phyloP scores from a whole-genome alignment of 768 basidiomycete genomes.

The Russula emetica region DNA sequence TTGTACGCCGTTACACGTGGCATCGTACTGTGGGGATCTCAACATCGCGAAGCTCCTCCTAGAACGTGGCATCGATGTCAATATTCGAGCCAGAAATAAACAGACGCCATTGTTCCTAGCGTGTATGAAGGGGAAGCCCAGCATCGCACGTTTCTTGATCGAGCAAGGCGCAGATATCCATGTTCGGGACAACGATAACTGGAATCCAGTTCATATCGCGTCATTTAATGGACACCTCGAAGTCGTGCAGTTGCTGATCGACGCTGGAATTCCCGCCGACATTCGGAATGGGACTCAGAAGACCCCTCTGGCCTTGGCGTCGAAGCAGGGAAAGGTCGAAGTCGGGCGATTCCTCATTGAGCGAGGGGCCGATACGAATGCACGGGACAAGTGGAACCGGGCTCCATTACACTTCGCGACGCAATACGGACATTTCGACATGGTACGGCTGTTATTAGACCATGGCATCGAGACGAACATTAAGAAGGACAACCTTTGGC shows the following conservation, averaged over 20 bases:
- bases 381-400: background rate
- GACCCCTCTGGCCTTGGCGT: constrained; percentile 2
- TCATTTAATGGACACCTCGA: background rate
- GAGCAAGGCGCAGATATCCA: background rate
- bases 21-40: background rate
- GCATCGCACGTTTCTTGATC: background rate
- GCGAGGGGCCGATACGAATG: background rate
- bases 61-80: background rate
- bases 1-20: background rate
- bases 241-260: background rate
- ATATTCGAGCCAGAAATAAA: background rate
- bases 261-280: background rate
- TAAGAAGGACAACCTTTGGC: background rate
- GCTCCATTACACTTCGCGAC: background rate
- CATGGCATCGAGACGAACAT: background rate
- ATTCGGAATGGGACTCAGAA: background rate
- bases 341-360: background rate
- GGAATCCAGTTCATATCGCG: background rate
- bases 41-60: background rate
- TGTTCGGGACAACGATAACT: background rate
- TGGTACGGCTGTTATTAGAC: background rate
- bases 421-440: background rate
- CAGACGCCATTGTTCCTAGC: background rate
- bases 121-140: background rate
- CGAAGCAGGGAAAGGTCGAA: background rate